These are phyloP conservation scores for Fibroporia radiculosa DNA, from an alignment of 768 basidiomycete species.

Conservation along the genomic window DNA sequence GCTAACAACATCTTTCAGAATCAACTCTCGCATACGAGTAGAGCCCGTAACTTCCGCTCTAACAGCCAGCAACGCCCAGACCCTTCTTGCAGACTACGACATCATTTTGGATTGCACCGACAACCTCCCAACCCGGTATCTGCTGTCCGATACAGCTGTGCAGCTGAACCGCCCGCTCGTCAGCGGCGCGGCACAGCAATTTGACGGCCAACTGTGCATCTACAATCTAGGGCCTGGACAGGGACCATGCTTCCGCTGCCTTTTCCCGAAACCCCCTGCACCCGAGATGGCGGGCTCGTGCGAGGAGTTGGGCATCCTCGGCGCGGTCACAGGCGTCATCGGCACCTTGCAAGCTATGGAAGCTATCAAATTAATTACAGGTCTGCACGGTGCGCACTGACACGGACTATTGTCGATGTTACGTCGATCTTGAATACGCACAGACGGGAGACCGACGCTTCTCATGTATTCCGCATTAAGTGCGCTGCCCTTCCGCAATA, in stretches of 20 bases:
- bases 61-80: conserved; percentile 53
- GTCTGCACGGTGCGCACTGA: conserved; percentile 46
- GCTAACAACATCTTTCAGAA: conserved; percentile 32
- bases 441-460: conserved; percentile 57
- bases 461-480: conserved; percentile 70
- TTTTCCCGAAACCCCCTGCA: conserved; percentile 79
- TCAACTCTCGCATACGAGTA: conserved; percentile 65
- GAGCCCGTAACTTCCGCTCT: conserved; percentile 49
- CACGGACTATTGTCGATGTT: not conserved
- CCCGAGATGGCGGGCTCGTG: conserved; percentile 64
- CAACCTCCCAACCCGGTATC: conserved; percentile 86
- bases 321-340: conserved; percentile 83
- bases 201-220: conserved; percentile 72
- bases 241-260: conserved; percentile 91
- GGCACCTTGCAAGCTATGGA: conserved; percentile 88
- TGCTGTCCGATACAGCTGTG: conserved; percentile 83
- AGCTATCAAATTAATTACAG: conserved; percentile 71
- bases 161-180: conserved; percentile 74
- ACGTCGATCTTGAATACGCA: not conserved
- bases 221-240: conserved; percentile 42
- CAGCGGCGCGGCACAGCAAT: conserved; percentile 86
- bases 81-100: conserved; percentile 55
- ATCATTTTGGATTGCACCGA: conserved; percentile 92
- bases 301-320: conserved; percentile 83
- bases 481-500: conserved; percentile 64